These are phyloP conservation scores for Spathaspora arborariae DNA, from an alignment of 805 yeast species.

Conservation along the genomic window DNA sequence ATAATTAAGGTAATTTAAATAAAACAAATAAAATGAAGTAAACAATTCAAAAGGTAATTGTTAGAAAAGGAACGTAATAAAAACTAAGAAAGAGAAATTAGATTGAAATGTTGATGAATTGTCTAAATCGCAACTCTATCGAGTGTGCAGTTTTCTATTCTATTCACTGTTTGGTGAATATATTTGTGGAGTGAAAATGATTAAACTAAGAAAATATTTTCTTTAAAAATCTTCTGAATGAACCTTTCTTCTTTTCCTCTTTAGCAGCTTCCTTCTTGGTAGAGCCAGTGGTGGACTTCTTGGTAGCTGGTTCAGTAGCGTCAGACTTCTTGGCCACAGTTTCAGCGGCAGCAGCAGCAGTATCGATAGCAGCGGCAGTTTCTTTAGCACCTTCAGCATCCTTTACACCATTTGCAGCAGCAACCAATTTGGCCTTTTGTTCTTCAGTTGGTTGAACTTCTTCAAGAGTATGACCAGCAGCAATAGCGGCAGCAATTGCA, in stretches of 20 bases:
- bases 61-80: neutral
- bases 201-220: conserved; percentile 14
- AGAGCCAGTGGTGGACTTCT: neutral
- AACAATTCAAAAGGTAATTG: neutral
- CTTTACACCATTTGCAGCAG: conserved; percentile 1
- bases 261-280: conserved; percentile 1
- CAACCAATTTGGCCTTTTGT: conserved; percentile 29
- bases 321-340: neutral
- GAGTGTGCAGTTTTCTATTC: neutral
- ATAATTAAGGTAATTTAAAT: neutral
- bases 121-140: neutral
- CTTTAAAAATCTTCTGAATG: conserved; percentile 13
- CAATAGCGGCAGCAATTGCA: conserved; percentile 31
- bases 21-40: conserved; percentile 2
- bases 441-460: conserved; percentile 40
- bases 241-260: conserved; percentile 10
- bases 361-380: neutral
- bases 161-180: neutral
- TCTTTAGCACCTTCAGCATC: conserved; percentile 1
- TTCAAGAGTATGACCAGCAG: conserved; percentile 36
- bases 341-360: neutral
- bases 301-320: neutral
- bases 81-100: neutral
- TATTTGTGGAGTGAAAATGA: neutral
- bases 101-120: neutral